Conservation (phyloP, 2,329 filamentous ascomycete species). For the Hirsutella thompsonii region DNA sequence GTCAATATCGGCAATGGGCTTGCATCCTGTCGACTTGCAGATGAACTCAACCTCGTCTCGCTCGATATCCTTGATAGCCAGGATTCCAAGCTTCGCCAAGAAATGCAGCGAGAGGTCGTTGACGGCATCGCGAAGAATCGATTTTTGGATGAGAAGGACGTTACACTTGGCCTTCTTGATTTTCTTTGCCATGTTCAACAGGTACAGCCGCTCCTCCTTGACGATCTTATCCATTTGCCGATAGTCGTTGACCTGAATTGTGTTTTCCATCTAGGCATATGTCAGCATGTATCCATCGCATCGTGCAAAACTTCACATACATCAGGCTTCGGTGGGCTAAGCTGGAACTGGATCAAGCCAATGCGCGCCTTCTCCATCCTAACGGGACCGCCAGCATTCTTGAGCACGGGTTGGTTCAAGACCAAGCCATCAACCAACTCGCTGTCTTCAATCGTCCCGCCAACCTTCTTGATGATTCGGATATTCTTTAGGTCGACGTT, state of each 20-base stretch:
- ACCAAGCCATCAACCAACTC: slow-evolving; percentile 94
- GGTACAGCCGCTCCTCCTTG: slow-evolving; percentile 96
- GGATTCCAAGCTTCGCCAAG: slow-evolving; percentile 89
- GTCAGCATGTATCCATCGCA: slow-evolving; percentile 7
- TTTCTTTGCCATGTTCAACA: slow-evolving; percentile 99
- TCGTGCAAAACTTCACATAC: slow-evolving; percentile 33
- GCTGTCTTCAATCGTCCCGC: slow-evolving; percentile 95
- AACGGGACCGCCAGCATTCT: slow-evolving; percentile 80
- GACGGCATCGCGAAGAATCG: slow-evolving; percentile 91
- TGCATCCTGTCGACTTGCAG: slow-evolving; percentile 98
- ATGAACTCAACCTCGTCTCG: slow-evolving; percentile 98
- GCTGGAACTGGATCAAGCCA: slow-evolving; percentile 94
- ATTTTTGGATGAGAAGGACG: slow-evolving; percentile 95
- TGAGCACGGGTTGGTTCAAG: slow-evolving; percentile 82
- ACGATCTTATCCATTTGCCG: slow-evolving; percentile 99
- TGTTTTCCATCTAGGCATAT: slow-evolving; percentile 78
- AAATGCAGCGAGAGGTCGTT: slow-evolving; percentile 97
- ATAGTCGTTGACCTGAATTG: slow-evolving; percentile 98
- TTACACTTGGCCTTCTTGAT: slow-evolving; percentile 99
- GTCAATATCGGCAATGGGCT: slow-evolving; percentile 95
- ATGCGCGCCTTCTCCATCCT: slow-evolving; percentile 97
- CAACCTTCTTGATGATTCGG: slow-evolving; percentile 92
- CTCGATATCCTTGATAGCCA: slow-evolving; percentile 95
- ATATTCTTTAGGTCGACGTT: slow-evolving; percentile 97
- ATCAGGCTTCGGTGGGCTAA: slow-evolving; percentile 95